Evolutionary conservation across 2,329 filamentous ascomycete species (phyloP), one percentile per base, ranked within the genome.

Genomic region (Diplodia seriata): DNA sequence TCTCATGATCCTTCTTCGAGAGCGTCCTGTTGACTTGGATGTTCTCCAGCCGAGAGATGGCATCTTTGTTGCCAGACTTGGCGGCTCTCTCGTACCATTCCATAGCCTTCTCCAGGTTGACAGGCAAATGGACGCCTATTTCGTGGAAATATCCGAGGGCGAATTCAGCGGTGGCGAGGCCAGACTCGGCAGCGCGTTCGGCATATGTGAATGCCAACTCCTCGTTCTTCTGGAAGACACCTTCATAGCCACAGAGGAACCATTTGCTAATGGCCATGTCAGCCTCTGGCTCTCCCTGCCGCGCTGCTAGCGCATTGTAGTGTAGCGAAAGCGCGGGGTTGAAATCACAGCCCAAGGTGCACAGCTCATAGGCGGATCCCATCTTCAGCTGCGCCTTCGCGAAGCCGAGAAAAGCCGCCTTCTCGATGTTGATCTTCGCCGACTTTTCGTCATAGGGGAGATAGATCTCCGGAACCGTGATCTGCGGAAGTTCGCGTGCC

Each of bases 111-210:
- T 88, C 86, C 51, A 97, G 81, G 76, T 94, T 92, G 71, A 92
- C 91, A n/a, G 88, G 87, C 29, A 96, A 91, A 75, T 93, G 90
- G 76, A 99, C 97, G 72, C 95, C 95, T 73, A 99, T 96, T 78
- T 99, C 95, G 77, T 95, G 89, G 81, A 98, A 99, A 80, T 99
- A 99, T 12, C 94, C 94, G 84, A 99, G 88, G 31, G 95, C 95
- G 75, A 99, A 99, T 78, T 98, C 93, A 59, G 94, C 95, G 0
- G 94, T 98, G 0, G 93, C 86, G 59, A 98, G 85, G 67, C 93
- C 93, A 49, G 89, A 87, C 62, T 88, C 84, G 9, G 95, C 94
- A 12, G 95, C 95, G 72, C 94, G 88, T 73, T 94, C 88, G 1
- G 95, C 95, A 76, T 97, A 98, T 63, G 89, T 90, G 80, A 92